A percentile compares a stretch with the other conserved stretches of the same genome.
These are phyloP conservation scores for Stenogyne calaminthoides DNA, from an alignment of 305 asterid species.

Conservation along the genomic window DNA sequence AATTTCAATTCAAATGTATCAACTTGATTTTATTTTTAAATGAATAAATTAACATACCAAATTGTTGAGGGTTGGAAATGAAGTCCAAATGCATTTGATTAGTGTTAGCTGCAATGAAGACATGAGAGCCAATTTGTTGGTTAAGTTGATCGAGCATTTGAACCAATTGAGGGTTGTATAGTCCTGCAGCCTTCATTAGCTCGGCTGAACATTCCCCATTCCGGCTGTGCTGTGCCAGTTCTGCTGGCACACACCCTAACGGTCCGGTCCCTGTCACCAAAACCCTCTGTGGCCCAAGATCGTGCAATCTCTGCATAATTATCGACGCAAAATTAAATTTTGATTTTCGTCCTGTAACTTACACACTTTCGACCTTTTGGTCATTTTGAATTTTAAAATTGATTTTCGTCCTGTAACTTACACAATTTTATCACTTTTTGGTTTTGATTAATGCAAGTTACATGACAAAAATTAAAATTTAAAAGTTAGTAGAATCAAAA, in stretches of 20 bases:
- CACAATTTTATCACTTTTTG: no score
- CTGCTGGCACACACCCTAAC: constrained; percentile 89
- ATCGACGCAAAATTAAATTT: not conserved
- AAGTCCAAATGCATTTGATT: constrained; percentile 69
- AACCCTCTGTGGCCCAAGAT: constrained; percentile 63
- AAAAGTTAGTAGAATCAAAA: no score
- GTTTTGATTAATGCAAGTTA: no score
- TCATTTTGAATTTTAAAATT: no score
- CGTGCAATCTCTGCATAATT: constrained; percentile 51
- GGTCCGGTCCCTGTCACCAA: constrained; percentile 93
- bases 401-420: no score
- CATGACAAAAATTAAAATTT: no score
- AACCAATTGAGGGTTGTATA: constrained; percentile 71
- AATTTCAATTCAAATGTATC: not conserved
- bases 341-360: no score
- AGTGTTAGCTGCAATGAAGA: constrained; percentile 72
- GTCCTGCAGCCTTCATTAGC: constrained; percentile 61
- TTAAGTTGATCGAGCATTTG: constrained; percentile 58
- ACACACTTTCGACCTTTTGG: no score
- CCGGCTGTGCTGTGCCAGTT: constrained; percentile 58
- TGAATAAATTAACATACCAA: constrained; percentile 51
- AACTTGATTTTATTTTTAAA: not conserved
- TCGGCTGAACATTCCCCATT: constrained; percentile 70
- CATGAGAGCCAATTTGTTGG: constrained; percentile 43
- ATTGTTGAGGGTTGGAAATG: constrained; percentile 61